These are phyloP conservation scores for Pseudoturritis turrita DNA, from an alignment of 345 rosid species.

Conservation along the genomic window DNA sequence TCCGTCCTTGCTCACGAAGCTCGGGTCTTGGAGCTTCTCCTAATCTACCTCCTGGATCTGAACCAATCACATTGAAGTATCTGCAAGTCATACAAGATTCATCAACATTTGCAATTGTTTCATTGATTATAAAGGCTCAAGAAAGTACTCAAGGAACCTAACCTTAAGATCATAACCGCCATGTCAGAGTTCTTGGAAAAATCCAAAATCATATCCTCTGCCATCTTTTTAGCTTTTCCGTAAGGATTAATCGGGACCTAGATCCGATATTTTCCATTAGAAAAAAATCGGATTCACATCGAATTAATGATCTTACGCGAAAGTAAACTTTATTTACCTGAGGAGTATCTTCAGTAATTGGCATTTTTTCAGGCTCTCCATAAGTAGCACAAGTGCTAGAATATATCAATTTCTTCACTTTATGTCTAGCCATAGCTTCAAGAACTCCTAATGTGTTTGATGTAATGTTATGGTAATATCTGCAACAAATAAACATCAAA, in stretches of 20 bases:
- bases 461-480: conserved; percentile 97
- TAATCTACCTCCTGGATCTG: conserved; percentile 90
- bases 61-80: conserved; percentile 98
- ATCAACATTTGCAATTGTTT: conserved; percentile 1
- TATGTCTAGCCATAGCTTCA: conserved; percentile 83
- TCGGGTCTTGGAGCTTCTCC: conserved; percentile 99
- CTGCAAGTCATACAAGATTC: conserved; percentile 35
- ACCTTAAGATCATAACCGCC: conserved; percentile 98
- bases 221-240: conserved; percentile 99
- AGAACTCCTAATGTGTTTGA: conserved; percentile 86
- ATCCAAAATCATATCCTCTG: conserved; percentile 92
- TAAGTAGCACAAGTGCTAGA: conserved; percentile 99
- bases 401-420: conserved; percentile 79
- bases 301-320: neutral
- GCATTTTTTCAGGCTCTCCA: conserved; percentile 98
- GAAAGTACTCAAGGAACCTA: neutral
- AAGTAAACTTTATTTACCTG: conserved; percentile 45
- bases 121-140: neutral
- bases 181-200: conserved; percentile 83
- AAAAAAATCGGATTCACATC: neutral
- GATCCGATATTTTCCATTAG: neutral
- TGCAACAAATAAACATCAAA: conserved; percentile 27
- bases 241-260: conserved; percentile 95
- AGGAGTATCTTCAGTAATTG: conserved; percentile 87
- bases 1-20: conserved; percentile 93